Evolutionary conservation across 2,329 filamentous ascomycete species (phyloP).

Genomic region (Dryadomyces quercivorus): DNA sequence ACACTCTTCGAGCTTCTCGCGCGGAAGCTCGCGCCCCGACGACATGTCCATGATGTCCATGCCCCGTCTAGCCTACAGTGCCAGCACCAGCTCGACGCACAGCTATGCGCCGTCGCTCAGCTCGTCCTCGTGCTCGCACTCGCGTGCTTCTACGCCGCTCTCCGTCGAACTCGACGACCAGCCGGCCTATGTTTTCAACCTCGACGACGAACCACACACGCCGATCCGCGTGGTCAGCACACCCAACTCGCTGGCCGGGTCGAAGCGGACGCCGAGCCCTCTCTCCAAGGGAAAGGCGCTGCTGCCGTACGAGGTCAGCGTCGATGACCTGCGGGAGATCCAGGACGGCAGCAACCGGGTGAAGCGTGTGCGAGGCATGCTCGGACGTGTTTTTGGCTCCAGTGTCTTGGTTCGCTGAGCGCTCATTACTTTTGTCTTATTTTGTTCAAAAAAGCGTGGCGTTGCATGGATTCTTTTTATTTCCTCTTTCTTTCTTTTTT

Average conservation of each 20-base stretch:
- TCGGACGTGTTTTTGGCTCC: conserved; percentile 37
- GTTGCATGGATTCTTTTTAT: conserved; percentile 1
- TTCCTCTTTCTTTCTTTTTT: background rate
- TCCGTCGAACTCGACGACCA: conserved; percentile 23
- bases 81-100: conserved; percentile 31
- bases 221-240: conserved; percentile 23
- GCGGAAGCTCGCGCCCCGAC: conserved; percentile 24
- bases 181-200: conserved; percentile 28
- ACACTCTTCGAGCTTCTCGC: conserved; percentile 19
- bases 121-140: conserved; percentile 32
- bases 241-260: conserved; percentile 11
- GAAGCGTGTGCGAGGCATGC: conserved; percentile 35
- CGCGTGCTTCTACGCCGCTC: conserved; percentile 37
- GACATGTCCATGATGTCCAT: conserved; percentile 16
- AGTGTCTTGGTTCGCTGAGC: conserved; percentile 24
- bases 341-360: conserved; percentile 37
- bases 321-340: conserved; percentile 37
- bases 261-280: conserved; percentile 9
- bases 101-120: conserved; percentile 32
- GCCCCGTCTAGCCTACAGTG: conserved; percentile 34
- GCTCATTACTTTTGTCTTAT: background rate
- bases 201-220: conserved; percentile 35
- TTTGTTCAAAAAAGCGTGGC: conserved; percentile 1
- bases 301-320: conserved; percentile 43
- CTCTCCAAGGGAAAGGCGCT: conserved; percentile 14